Evolutionary conservation across 2,329 filamentous ascomycete genomes (phyloP).

Genomic region (Trichophyton simii): DNA sequence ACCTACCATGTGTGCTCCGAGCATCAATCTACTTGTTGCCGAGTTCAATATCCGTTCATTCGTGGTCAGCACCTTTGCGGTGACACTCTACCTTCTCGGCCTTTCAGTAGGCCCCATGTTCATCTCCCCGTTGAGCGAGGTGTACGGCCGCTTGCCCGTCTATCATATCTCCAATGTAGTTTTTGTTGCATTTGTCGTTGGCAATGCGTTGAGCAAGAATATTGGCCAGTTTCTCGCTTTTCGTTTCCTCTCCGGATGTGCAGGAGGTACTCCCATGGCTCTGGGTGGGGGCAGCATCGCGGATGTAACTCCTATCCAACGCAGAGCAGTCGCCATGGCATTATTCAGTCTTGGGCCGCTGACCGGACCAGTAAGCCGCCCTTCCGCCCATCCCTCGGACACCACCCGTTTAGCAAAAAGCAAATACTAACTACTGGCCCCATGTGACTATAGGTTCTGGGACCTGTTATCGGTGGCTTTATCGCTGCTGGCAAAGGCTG

Average conservation of each 20-base stretch:
- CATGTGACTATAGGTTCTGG: slow-evolving; percentile 29
- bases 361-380: slow-evolving; percentile 50
- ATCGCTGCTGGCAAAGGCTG: slow-evolving; percentile 59
- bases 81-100: slow-evolving; percentile 68
- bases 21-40: slow-evolving; percentile 12
- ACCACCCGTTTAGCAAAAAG: slow-evolving; percentile 11
- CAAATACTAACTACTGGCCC: not conserved
- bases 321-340: slow-evolving; percentile 69
- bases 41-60: slow-evolving; percentile 47
- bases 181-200: slow-evolving; percentile 59
- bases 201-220: slow-evolving; percentile 56
- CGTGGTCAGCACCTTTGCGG: slow-evolving; percentile 56
- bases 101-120: slow-evolving; percentile 60
- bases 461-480: slow-evolving; percentile 70
- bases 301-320: slow-evolving; percentile 69
- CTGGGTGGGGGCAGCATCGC: slow-evolving; percentile 74
- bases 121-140: slow-evolving; percentile 52
- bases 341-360: slow-evolving; percentile 75
- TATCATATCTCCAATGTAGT: slow-evolving; percentile 53
- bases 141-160: slow-evolving; percentile 41
- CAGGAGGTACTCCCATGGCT: slow-evolving; percentile 66
- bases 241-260: slow-evolving; percentile 62
- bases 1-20: slow-evolving; percentile 54
- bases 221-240: slow-evolving; percentile 56
- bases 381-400: slow-evolving; percentile 4